Conservation (phyloP, 352 stramenopile species). For the Phytophthora citrophthora region DNA sequence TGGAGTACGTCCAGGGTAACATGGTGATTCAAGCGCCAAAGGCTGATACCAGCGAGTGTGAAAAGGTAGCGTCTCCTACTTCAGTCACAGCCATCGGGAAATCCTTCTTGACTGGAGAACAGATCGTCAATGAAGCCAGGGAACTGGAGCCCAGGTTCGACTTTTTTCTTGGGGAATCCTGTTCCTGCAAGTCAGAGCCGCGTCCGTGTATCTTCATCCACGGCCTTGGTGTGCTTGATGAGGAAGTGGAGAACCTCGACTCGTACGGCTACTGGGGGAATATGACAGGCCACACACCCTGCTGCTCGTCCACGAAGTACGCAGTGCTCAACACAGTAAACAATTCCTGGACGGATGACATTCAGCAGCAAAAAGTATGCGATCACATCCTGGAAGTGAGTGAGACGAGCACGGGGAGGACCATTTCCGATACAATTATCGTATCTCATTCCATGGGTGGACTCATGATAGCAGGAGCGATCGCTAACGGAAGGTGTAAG, state of each 20-base stretch:
- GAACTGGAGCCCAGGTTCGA: constrained; percentile 15
- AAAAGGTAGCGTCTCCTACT: constrained; percentile 12
- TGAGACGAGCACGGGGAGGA: constrained; percentile 19
- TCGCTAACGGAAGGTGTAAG: constrained; percentile 42
- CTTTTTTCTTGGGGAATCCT: constrained; percentile 10
- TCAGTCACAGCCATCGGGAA: constrained; percentile 21
- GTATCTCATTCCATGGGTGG: constrained; percentile 47
- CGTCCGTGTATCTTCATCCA: constrained; percentile 43
- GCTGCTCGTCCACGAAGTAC: constrained; percentile 38
- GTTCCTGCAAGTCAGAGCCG: constrained; percentile 21
- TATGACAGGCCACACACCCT: constrained; percentile 38
- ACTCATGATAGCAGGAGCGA: constrained; percentile 33
- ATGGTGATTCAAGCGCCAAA: constrained; percentile 21
- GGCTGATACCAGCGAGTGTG: constrained; percentile 5
- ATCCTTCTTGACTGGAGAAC: constrained; percentile 26
- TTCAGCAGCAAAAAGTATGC: constrained; percentile 41
- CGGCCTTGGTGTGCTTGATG: constrained; percentile 37
- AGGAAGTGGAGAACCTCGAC: constrained; percentile 35
- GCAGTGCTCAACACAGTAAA: constrained; percentile 41
- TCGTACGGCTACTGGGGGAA: constrained; percentile 44
- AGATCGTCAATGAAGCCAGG: constrained; percentile 5
- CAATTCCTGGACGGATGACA: constrained; percentile 37
- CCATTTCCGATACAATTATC: constrained; percentile 35
- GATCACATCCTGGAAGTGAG: constrained; percentile 28
- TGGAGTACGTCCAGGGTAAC: constrained; percentile 23